A percentile compares a stretch with the other conserved stretches of the same genome.
phyloP scores from a whole-genome alignment of 1,139 yeast genomes.

The Taphrina confusa region DNA sequence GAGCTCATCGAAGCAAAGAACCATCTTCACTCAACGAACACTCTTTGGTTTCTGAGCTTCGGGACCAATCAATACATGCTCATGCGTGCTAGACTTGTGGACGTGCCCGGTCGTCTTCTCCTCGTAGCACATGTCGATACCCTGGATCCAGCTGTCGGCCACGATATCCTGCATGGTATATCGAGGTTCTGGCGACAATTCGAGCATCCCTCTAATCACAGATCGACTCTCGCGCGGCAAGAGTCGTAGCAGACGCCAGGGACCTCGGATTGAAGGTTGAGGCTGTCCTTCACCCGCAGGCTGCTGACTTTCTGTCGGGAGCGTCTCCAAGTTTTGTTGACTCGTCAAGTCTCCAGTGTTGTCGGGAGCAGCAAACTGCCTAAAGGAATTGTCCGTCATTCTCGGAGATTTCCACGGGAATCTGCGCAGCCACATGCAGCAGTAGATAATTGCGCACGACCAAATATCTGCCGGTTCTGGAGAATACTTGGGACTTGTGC shows the following conservation, averaged over 20 bases:
- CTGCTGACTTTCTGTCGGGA: slow-evolving; percentile 12
- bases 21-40: slow-evolving; percentile 3
- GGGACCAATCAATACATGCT: slow-evolving; percentile 58
- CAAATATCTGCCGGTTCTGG: slow-evolving; percentile 94
- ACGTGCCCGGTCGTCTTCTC: slow-evolving; percentile 51
- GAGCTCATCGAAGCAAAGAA: too few species aligned
- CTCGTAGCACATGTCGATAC: slow-evolving; percentile 54
- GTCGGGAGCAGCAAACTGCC: slow-evolving; percentile 56
- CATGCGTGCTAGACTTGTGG: slow-evolving; percentile 56
- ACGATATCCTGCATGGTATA: slow-evolving; percentile 69
- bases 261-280: slow-evolving; percentile 56
- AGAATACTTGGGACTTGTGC: slow-evolving; percentile 70
- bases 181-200: slow-evolving; percentile 65
- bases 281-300: slow-evolving; percentile 23
- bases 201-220: slow-evolving; percentile 71
- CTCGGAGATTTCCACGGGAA: slow-evolving; percentile 98
- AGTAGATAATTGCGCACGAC: slow-evolving; percentile 92
- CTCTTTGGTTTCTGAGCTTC: slow-evolving; percentile 35
- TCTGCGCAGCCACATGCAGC: slow-evolving; percentile 91
- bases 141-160: slow-evolving; percentile 68
- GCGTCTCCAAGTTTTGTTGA: slow-evolving; percentile 4
- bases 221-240: slow-evolving; percentile 85
- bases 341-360: slow-evolving; percentile 3
- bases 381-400: slow-evolving; percentile 80
- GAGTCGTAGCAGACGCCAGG: slow-evolving; percentile 81